Percentiles rank a stretch among this genome's conserved stretches.
Evolutionary conservation across 1,139 yeast species (phyloP).

Genomic region (Blastobotrys illinoisensis): DNA sequence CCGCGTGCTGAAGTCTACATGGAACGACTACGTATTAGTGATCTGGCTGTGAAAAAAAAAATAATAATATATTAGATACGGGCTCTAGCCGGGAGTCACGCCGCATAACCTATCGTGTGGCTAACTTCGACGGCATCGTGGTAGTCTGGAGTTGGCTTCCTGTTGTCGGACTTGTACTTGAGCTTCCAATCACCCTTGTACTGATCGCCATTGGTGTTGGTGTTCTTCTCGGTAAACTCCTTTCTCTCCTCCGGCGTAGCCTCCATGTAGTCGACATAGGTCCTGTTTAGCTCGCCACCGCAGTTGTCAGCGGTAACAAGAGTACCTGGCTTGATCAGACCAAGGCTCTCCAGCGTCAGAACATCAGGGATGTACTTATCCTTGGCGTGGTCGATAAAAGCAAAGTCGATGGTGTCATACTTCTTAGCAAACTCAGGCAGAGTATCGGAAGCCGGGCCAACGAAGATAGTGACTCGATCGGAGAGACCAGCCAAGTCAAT

Average conservation of each 20-base stretch:
- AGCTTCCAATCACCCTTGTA: conserved; percentile 3
- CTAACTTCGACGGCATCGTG: conserved; percentile 3
- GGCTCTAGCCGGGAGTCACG: not conserved
- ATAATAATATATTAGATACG: not conserved
- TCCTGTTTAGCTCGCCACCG: conserved; percentile 11
- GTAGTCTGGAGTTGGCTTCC: not conserved
- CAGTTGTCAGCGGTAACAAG: conserved; percentile 19
- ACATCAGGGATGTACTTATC: conserved; percentile 14
- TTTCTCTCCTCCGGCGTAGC: conserved; percentile 4
- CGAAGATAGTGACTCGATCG: conserved; percentile 18
- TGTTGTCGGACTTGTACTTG: not conserved
- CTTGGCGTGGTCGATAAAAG: conserved; percentile 21
- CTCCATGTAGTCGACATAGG: conserved; percentile 4
- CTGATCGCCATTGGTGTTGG: not conserved
- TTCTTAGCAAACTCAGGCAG: conserved; percentile 13
- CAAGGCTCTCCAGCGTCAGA: conserved; percentile 9
- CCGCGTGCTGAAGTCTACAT: too few relatives aligned
- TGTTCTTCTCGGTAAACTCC: not conserved
- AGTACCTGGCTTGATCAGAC: conserved; percentile 15
- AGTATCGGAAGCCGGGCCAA: conserved; percentile 19
- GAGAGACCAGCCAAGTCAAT: conserved; percentile 18
- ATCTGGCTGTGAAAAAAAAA: too few relatives aligned
- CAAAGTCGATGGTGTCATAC: conserved; percentile 13
- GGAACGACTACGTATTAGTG: too few relatives aligned
- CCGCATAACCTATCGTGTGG: not conserved